These are phyloP conservation scores for Floccularia luteovirens DNA, from an alignment of 768 basidiomycete species.

Conservation along the genomic window DNA sequence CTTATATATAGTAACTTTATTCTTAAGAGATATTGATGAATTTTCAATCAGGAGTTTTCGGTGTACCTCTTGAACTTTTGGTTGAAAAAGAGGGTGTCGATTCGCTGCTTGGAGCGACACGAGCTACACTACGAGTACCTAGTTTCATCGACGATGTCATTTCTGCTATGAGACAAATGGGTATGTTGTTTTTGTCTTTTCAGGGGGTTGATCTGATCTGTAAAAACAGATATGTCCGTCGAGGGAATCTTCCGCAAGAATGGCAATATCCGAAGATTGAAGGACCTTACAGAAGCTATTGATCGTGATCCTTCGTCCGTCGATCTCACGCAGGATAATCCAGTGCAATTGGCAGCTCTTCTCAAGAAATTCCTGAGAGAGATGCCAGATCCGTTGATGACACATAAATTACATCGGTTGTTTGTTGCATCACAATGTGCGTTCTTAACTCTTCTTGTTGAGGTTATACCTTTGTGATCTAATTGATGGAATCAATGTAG, in stretches of 20 bases:
- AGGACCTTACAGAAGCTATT: conserved; percentile 85
- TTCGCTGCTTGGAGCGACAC: conserved; percentile 84
- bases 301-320: conserved; percentile 92
- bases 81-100: conserved; percentile 96
- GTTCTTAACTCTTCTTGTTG: conserved; percentile 18
- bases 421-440: conserved; percentile 84
- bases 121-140: conserved; percentile 79
- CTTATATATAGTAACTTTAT: conserved; percentile 3
- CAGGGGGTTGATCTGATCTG: conserved; percentile 5
- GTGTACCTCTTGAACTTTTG: conserved; percentile 85
- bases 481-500: conserved; percentile 29
- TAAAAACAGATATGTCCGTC: conserved; percentile 83
- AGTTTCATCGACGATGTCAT: conserved; percentile 98
- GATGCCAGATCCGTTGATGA: conserved; percentile 92
- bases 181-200: conserved; percentile 29
- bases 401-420: conserved; percentile 86
- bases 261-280: conserved; percentile 91
- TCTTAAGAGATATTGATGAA: conserved; percentile 7
- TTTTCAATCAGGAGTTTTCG: conserved; percentile 74
- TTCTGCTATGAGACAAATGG: conserved; percentile 99
- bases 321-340: conserved; percentile 90
- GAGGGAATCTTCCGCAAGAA: conserved; percentile 99
- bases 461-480: conserved; percentile 3
- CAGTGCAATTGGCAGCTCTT: conserved; percentile 93
- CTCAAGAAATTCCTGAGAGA: conserved; percentile 97